A percentile compares a stretch with the other conserved stretches of the same genome.
Conservation (phyloP, 768 basidiomycete genomes). For the Kwoniella mangroviensis region DNA sequence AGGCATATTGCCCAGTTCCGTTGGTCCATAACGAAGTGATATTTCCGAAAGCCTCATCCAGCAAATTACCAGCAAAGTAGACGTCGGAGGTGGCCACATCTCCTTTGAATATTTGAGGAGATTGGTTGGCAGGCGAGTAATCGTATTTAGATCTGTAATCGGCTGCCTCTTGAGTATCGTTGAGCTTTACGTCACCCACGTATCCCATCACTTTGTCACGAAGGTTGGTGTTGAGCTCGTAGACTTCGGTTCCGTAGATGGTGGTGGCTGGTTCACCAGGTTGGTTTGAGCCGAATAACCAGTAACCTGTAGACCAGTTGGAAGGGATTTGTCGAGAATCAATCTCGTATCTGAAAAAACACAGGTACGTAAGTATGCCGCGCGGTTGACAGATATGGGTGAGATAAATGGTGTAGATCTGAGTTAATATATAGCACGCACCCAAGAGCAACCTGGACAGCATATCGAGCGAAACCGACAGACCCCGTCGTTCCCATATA, state of each 20-base stretch:
- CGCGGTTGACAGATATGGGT: background rate
- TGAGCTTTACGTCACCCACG: slow-evolving; percentile 55
- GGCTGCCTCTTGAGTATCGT: slow-evolving; percentile 55
- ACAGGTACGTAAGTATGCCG: background rate
- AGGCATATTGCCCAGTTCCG: slow-evolving; percentile 30
- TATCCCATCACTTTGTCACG: slow-evolving; percentile 53
- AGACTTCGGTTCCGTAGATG: slow-evolving; percentile 63
- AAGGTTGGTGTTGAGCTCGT: slow-evolving; percentile 61
- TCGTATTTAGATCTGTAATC: slow-evolving; percentile 54
- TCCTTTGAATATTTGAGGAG: slow-evolving; percentile 55
- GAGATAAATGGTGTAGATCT: background rate
- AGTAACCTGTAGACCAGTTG: slow-evolving; percentile 59
- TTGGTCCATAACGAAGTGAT: slow-evolving; percentile 58
- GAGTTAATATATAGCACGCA: slow-evolving; percentile 20
- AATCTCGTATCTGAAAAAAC: slow-evolving; percentile 59
- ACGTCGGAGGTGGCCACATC: slow-evolving; percentile 60
- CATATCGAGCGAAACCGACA: slow-evolving; percentile 59
- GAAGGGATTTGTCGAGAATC: slow-evolving; percentile 60
- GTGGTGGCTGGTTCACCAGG: slow-evolving; percentile 49
- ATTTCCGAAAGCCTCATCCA: slow-evolving; percentile 59
- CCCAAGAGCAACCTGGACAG: slow-evolving; percentile 56
- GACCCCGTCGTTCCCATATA: slow-evolving; percentile 58
- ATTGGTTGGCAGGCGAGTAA: slow-evolving; percentile 55
- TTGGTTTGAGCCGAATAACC: slow-evolving; percentile 52
- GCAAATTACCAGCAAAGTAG: slow-evolving; percentile 58